These are phyloP conservation scores for Metarhizium brunneum DNA, from an alignment of 2,329 filamentous ascomycete species.

Conservation along the genomic window DNA sequence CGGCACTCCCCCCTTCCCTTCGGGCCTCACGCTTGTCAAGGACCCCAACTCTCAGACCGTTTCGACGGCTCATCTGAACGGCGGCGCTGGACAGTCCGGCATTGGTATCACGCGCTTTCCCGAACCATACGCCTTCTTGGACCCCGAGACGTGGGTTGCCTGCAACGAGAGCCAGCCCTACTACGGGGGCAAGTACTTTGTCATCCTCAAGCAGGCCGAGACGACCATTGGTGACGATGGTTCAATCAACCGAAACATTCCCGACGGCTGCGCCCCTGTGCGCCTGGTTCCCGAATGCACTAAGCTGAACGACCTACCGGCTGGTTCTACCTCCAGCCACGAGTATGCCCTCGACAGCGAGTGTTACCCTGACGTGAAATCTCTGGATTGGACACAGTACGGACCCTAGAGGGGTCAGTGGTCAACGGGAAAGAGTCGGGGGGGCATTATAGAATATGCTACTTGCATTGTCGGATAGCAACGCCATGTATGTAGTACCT, in stretches of 20 bases:
- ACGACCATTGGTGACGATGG: slow-evolving; percentile 11
- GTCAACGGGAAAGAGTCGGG: background rate
- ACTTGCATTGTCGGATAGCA: too few species aligned
- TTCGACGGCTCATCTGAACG: slow-evolving; percentile 14
- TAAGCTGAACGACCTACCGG: slow-evolving; percentile 22
- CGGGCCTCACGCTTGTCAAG: slow-evolving; percentile 19
- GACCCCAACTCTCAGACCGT: slow-evolving; percentile 21
- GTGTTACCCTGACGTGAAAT: slow-evolving; percentile 30
- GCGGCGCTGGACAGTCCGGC: slow-evolving; percentile 23
- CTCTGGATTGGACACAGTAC: slow-evolving; percentile 27
- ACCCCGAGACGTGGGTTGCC: slow-evolving; percentile 27
- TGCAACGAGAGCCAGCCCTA: slow-evolving; percentile 30
- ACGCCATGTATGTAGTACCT: too few species aligned
- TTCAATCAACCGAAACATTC: slow-evolving; percentile 15
- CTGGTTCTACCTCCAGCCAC: slow-evolving; percentile 25
- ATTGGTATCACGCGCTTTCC: slow-evolving; percentile 22
- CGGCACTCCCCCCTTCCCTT: slow-evolving; percentile 26
- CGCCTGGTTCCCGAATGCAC: slow-evolving; percentile 32
- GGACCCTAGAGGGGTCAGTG: background rate
- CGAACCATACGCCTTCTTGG: slow-evolving; percentile 20
- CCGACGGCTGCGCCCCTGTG: slow-evolving; percentile 29
- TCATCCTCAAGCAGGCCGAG: slow-evolving; percentile 26
- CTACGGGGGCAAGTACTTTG: slow-evolving; percentile 24
- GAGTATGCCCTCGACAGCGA: slow-evolving; percentile 22
- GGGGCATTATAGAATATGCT: too few species aligned